Base-by-base conservation (phyloP, 495 filamentous ascomycete genomes). In the Annulohypoxylon moriforme region DNA sequence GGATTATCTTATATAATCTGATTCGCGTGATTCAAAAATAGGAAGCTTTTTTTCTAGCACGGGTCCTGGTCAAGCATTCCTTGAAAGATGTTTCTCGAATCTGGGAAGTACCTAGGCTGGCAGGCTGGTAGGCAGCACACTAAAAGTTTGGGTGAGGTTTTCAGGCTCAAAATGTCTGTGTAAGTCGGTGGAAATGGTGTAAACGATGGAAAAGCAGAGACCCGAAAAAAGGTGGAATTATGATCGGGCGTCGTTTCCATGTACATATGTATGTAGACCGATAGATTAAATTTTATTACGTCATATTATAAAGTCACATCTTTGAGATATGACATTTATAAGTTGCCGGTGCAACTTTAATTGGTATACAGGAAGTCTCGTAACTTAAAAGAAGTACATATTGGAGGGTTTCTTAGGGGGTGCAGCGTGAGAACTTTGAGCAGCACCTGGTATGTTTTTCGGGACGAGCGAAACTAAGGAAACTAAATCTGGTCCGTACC, bases 1-100 rank as follows among this genome's bases (percentile, higher is more conserved):
- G 16, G n/a, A 38, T 33, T 67, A 22, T 52, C 25, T 67, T 70
- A 70, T 66, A 67, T 67, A 67, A 63, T 67, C 59, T 8, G 22
- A 67, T 72, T 67, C 59, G 69, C 64, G 69, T 72, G 64, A 64
- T 67, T 24, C 58, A 46, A 67, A 60, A 68, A 22, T 68, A 60
- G n/a, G 14, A 27, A 42, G 14, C 29, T 69, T 70, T 56, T 69
- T 70, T 56, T 25, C 34, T 61, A 63, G 11, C 68, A 71, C 57
- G 68, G 9, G 68, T 61, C 40, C 40, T 42, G 27, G 46, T 67
- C 64, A 72, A 72, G 55, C 18, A 58, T 59, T 46, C 46, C 40
- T 64, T 40, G 49, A 36, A 29, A 68, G 70, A 73, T 58, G 64
- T 52, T 65, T 68, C 60, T 73, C 65, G 65, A 68, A 68, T 65